phyloP scores from a whole-genome alignment of 805 yeast species.

The Maudiozyma saulgeensis region DNA sequence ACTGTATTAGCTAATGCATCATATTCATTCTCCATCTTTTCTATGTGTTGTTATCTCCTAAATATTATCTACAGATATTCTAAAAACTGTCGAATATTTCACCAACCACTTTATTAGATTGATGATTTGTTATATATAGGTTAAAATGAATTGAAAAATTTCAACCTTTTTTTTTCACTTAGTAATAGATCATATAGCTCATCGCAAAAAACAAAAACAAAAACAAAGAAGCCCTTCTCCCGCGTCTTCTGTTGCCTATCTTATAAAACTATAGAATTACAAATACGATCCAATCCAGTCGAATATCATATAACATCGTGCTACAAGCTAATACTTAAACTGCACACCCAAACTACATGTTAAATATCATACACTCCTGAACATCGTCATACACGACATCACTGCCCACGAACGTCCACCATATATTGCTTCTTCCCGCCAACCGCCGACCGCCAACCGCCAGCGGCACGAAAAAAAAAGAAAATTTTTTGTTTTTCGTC shows the following conservation, averaged over 20 bases:
- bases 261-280: no score
- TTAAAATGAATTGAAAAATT: background rate
- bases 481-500: background rate
- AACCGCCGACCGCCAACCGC: no score
- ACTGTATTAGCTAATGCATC: conserved; percentile 15
- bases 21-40: conserved; percentile 8
- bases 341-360: no score
- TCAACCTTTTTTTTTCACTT: background rate
- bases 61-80: background rate
- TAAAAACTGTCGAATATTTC: background rate
- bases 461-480: background rate
- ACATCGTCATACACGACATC: background rate
- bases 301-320: no score
- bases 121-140: no score
- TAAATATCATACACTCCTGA: no score
- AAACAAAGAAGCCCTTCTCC: background rate
- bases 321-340: no score
- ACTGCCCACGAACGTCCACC: background rate
- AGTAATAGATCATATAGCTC: background rate
- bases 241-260: no score
- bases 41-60: background rate
- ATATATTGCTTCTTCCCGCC: no score
- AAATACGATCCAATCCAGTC: no score
- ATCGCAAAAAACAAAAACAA: background rate
- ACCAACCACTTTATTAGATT: background rate